Evolutionary conservation across 352 stramenopile genomes (phyloP), one percentile per base, ranked within the genome.

Genomic region (Phytophthora cactorum): DNA sequence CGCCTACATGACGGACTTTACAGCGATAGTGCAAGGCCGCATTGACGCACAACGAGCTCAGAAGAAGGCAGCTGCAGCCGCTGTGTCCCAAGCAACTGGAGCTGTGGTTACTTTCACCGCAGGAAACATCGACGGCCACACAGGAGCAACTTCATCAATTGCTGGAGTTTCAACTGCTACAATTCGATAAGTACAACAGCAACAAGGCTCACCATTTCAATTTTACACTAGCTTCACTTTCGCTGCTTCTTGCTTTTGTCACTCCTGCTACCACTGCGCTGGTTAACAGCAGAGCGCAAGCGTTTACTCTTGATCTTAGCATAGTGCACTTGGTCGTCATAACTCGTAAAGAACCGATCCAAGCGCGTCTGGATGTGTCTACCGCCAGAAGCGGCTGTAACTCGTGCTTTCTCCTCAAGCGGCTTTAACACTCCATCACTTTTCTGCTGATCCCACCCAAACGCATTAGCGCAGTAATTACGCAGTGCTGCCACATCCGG

Each of bases 311-410:
- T 77, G 52, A 96, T 93, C 60, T 97, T 90, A 2, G 96, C 97
- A 68, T 99, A 98, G 63, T 95, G 97, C 4, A 98, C 91, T 63
- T 97, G 89, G 74, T 99, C 96, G 51, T 99, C 88, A 73, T 99
- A 99, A 22, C 79, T 91, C 64, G 95, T 97, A 66, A 98, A 99
- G 54, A 97, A 98, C 9, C 89, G 88, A 68, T 99, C 97, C 36
- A 99, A 90, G 12, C 96, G 81, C 5, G 88, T 98, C 75, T 99
- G 97, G 9, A 88, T 63, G 15, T 69, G 66, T 38, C 59, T 54
- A 2, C 82, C 81, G 2, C 57, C 62, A 1, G 56, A 62, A 2
- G 66, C 60, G 25, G 67, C 67, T 47, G 77, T 59, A 31, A 52
- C 62, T 34, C 72, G 81, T 4, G 75, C 76, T 27, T 87, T 86